Percentiles rank a stretch among this genome's conserved stretches.
Evolutionary conservation across 2,329 filamentous ascomycete species (phyloP).

Genomic region (Geosmithia putterillii): DNA sequence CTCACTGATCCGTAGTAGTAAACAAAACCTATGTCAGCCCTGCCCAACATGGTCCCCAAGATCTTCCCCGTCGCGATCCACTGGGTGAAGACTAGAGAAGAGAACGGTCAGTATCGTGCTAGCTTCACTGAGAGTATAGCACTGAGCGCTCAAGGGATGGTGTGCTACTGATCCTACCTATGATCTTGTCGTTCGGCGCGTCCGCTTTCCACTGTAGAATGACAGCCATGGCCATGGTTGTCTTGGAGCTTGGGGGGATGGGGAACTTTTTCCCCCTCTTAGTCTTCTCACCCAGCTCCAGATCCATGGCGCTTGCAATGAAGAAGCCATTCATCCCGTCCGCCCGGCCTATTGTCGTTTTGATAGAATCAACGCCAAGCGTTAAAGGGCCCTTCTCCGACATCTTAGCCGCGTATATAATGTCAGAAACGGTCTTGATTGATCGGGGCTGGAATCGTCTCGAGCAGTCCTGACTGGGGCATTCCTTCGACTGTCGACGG

Average conservation of each 20-base stretch:
- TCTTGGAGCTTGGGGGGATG: constrained; percentile 16
- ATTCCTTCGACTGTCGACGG: too few relatives aligned
- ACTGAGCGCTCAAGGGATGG: too few relatives aligned
- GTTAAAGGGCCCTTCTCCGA: too few relatives aligned
- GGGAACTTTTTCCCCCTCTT: too few relatives aligned
- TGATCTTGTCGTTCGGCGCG: constrained; percentile 22
- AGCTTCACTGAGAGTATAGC: too few relatives aligned
- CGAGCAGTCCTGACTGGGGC: too few relatives aligned
- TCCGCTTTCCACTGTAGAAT: constrained; percentile 17
- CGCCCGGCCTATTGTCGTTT: neutral
- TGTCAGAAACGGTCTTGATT: too few relatives aligned
- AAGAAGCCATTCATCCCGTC: constrained; percentile 9
- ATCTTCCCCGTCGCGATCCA: constrained; percentile 18
- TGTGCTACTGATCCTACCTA: constrained; percentile 13
- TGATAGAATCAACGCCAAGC: too few relatives aligned
- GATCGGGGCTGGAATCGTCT: too few relatives aligned
- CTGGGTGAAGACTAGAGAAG: constrained; percentile 19
- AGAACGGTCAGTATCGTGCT: neutral
- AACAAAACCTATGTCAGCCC: constrained; percentile 17
- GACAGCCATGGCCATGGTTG: constrained; percentile 15
- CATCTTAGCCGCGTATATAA: too few relatives aligned
- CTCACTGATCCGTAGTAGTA: constrained; percentile 21
- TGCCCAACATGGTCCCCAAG: constrained; percentile 20
- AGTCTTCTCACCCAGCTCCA: too few relatives aligned
- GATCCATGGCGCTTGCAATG: constrained; percentile 3